A percentile compares a stretch with the other conserved stretches of the same genome.
Evolutionary conservation across 805 yeast species (phyloP).

Genomic region (Isabelozyma rhagii): DNA sequence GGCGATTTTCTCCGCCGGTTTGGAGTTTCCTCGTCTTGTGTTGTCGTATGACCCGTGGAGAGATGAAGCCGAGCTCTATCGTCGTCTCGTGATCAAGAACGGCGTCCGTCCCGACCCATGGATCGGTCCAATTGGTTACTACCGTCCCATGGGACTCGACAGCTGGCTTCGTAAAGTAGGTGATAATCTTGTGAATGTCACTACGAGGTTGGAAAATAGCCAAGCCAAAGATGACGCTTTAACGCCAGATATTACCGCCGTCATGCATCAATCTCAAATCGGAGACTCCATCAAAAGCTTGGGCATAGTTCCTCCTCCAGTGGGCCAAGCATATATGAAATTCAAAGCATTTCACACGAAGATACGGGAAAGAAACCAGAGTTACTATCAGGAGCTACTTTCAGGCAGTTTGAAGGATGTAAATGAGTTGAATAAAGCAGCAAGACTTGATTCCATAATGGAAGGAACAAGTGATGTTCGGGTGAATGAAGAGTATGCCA

Average conservation of each 20-base stretch:
- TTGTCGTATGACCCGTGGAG: conserved; percentile 64
- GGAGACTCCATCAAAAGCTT: neutral
- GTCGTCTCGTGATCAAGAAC: conserved; percentile 45
- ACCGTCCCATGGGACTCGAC: conserved; percentile 47
- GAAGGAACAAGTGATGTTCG: conserved; percentile 27
- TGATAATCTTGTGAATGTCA: neutral
- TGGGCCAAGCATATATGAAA: neutral
- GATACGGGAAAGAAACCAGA: conserved; percentile 20
- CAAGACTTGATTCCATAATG: conserved; percentile 28
- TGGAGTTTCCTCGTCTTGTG: conserved; percentile 53
- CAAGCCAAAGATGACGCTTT: too few species aligned
- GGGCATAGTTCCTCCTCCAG: neutral
- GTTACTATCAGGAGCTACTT: conserved; percentile 16
- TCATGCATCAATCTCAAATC: neutral
- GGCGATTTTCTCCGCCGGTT: conserved; percentile 49
- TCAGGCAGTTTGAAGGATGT: conserved; percentile 26
- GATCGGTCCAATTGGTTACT: conserved; percentile 63
- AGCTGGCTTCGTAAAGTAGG: conserved; percentile 30
- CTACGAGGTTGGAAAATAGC: neutral
- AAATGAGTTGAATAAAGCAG: conserved; percentile 35
- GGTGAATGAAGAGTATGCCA: conserved; percentile 25
- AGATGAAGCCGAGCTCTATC: conserved; percentile 59
- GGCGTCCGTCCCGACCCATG: conserved; percentile 54
- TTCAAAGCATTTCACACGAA: conserved; percentile 17
- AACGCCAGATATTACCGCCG: neutral